Base-by-base conservation (phyloP, 345 rosid species). In the Hibiscus syriacus region DNA sequence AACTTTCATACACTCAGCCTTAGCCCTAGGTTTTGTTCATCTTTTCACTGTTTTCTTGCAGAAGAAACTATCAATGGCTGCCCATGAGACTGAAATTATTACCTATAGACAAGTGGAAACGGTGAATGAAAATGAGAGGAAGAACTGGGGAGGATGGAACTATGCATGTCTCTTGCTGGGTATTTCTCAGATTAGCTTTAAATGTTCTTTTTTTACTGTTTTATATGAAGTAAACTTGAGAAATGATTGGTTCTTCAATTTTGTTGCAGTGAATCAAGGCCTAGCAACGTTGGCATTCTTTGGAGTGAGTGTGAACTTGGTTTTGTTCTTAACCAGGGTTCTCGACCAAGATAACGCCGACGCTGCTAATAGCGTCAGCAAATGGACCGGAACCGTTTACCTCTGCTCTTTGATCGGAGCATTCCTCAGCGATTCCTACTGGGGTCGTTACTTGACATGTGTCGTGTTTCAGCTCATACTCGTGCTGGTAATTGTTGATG, bases 361-460 rank as follows among this genome's bases (percentile, higher is more conserved):
- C 19, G 97, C 97, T 58, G 97, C 99, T 10, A 94, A 91, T 59
- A 91, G 74, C 26, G 96, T 94, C 55, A 89, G 92, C 84, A 87
- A 82, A 23, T 94, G 97, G 99, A 91, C 97, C 0, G 99, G 99
- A 72, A 91, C 97, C 4, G 96, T 94, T 30, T 94, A 91, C 56
- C 53, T 94, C 55, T 94, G 85, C 73, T 94, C 97, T 0, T 87
- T 94, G 6, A 74, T 94, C 0, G 97, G 92, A 6, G 99, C 99
- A 19, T 94, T 94, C 79, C 92, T 94, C 17, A 91, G 99, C 12
- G 96, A 94, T 69, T 94, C 99, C 0, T 94, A 91, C 70, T 94
- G 95, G 99, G 97, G 99, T 25, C 88, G 99, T 26, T 91, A 83
- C 85, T 63, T 77, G 75, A 91, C 99, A 5, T 88, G 91, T 64